Conservation (phyloP, 805 yeast species). For the Wickerhamomyces pijperi region DNA sequence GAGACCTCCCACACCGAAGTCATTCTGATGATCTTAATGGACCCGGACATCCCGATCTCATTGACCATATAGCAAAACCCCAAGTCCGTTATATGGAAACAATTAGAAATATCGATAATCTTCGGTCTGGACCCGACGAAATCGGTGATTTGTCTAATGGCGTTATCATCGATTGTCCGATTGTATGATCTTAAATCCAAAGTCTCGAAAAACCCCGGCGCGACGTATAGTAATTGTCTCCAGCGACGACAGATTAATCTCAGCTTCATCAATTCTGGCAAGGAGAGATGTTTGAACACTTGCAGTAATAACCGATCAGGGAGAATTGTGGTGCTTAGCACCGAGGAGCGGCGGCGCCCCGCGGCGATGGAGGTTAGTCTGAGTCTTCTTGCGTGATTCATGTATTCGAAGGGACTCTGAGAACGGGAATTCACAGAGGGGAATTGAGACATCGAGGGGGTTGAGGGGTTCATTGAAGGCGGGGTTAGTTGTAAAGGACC, state of each 20-base stretch:
- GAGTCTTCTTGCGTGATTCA: conserved; percentile 43
- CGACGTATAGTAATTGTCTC: conserved; percentile 51
- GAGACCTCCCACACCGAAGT: conserved; percentile 66
- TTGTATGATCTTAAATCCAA: conserved; percentile 56
- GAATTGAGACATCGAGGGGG: conserved; percentile 24
- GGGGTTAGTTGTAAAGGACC: conserved; percentile 14
- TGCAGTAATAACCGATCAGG: conserved; percentile 48
- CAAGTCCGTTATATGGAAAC: conserved; percentile 68
- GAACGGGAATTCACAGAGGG: conserved; percentile 13
- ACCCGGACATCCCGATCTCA: conserved; percentile 58
- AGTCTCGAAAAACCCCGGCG: conserved; percentile 37
- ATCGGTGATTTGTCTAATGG: conserved; percentile 46
- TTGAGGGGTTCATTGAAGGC: conserved; percentile 31
- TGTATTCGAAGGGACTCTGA: conserved; percentile 34
- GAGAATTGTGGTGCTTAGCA: conserved; percentile 43
- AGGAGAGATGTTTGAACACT: conserved; percentile 40
- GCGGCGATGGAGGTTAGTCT: conserved; percentile 31
- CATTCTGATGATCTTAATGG: conserved; percentile 45
- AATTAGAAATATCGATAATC: conserved; percentile 51
- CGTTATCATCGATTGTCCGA: conserved; percentile 46
- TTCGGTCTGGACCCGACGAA: conserved; percentile 64
- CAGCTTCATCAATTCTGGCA: conserved; percentile 51
- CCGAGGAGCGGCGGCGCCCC: conserved; percentile 44
- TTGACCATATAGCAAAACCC: conserved; percentile 64
- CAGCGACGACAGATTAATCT: conserved; percentile 53